Evolutionary conservation across 78 protist species (phyloP).

Genomic region (Emiliania huxleyi): DNA sequence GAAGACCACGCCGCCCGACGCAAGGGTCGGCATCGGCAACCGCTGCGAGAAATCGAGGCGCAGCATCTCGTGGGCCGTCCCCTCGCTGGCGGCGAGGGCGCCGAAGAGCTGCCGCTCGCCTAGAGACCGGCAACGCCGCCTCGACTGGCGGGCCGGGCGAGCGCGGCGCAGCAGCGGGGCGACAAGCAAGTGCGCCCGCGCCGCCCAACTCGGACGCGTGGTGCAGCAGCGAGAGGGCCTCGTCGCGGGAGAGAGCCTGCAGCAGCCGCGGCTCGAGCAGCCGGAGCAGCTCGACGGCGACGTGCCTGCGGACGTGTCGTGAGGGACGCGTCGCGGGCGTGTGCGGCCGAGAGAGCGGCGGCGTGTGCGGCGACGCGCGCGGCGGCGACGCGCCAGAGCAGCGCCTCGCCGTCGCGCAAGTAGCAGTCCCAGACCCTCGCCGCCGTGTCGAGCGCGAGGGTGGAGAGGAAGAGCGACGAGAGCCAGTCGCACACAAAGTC

Average conservation of each 20-base stretch:
- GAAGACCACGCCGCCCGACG: not conserved
- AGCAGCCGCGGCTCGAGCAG: not conserved
- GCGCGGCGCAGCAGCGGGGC: too few species aligned
- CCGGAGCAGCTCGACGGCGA: conserved; percentile 4
- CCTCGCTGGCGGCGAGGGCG: not conserved
- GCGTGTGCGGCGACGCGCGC: too few species aligned
- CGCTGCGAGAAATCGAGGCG: not conserved
- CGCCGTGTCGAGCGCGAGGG: not conserved
- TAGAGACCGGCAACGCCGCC: too few species aligned
- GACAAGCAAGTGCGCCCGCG: too few species aligned
- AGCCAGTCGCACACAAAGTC: not conserved
- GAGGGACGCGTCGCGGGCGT: too few species aligned
- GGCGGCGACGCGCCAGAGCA: not conserved
- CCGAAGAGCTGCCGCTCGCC: not conserved
- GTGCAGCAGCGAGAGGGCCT: not conserved
- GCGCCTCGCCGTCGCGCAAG: not conserved
- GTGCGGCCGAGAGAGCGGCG: too few species aligned
- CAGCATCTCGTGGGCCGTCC: not conserved
- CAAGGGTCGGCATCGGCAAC: not conserved
- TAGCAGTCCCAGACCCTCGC: conserved; percentile 22
- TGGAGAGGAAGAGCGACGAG: not conserved
- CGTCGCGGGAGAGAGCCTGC: not conserved
- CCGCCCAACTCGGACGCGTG: not conserved
- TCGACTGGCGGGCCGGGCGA: too few species aligned
- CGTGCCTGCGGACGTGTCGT: too few species aligned